phyloP scores from a whole-genome alignment of 495 filamentous ascomycete species.

The Annulohypoxylon nitens region DNA sequence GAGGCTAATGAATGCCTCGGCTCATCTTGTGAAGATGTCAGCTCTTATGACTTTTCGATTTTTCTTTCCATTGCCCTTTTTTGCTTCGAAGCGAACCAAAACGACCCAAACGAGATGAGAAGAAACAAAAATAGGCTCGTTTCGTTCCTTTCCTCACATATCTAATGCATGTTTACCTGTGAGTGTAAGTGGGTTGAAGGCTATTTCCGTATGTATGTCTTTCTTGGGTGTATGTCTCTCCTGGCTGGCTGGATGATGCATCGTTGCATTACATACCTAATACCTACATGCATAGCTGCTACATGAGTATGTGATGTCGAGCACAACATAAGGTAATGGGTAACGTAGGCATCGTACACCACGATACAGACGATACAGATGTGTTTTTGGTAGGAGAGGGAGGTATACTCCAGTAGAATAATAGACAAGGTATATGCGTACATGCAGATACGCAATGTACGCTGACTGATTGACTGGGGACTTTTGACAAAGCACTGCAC shows the following conservation, averaged over 20 bases:
- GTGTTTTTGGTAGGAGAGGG: neutral
- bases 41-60: slow-evolving; percentile 4
- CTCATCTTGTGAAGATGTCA: slow-evolving; percentile 11
- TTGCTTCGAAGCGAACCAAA: neutral
- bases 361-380: neutral
- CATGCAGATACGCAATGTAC: slow-evolving; percentile 6
- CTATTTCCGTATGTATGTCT: slow-evolving; percentile 20
- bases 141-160: neutral
- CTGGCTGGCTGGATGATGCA: slow-evolving; percentile 6
- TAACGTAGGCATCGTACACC: neutral
- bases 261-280: slow-evolving; percentile 6
- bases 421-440: neutral
- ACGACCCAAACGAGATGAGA: slow-evolving; percentile 1
- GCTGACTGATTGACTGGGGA: slow-evolving; percentile 27
- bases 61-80: neutral
- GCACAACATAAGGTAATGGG: neutral
- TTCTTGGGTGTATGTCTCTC: slow-evolving; percentile 15
- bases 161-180: neutral
- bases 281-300: slow-evolving; percentile 1
- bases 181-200: neutral
- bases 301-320: neutral
- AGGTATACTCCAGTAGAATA: slow-evolving; percentile 3
- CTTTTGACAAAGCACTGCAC: slow-evolving; percentile 31
- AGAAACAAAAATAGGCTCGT: neutral
- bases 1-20: slow-evolving; percentile 27